phyloP scores from a whole-genome alignment of 2,329 filamentous ascomycete genomes.

The Ophiostoma quercus region DNA sequence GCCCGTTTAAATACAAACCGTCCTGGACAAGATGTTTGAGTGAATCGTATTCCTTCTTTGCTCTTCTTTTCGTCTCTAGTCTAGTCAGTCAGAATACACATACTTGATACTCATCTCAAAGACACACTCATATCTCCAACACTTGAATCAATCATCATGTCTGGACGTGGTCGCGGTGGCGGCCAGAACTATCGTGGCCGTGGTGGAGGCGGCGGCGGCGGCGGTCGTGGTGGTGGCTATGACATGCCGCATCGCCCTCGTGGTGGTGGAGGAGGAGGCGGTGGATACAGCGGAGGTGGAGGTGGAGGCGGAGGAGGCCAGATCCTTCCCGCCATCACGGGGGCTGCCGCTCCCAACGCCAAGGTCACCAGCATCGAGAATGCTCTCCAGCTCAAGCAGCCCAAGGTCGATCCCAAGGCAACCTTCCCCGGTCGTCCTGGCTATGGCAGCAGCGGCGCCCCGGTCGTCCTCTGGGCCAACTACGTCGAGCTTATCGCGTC shows the following conservation, averaged over 20 bases:
- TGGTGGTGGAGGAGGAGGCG: background rate
- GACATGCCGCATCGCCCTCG: constrained; percentile 1
- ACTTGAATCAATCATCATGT: background rate
- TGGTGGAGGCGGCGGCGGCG: background rate
- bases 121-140: background rate
- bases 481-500: constrained; percentile 28
- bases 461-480: constrained; percentile 30
- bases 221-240: background rate
- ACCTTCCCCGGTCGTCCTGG: constrained; percentile 25
- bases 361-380: constrained; percentile 22
- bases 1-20: background rate
- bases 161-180: background rate
- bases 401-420: background rate
- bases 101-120: background rate
- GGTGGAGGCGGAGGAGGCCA: background rate
- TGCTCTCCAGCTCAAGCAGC: constrained; percentile 14
- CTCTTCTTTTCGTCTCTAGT: background rate
- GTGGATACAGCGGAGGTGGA: background rate
- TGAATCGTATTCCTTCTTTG: background rate
- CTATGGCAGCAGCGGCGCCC: constrained; percentile 27
- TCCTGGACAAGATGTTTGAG: no score
- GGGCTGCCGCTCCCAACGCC: constrained; percentile 16
- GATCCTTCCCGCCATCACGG: constrained; percentile 6
- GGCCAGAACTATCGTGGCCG: background rate
- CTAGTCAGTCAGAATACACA: background rate